phyloP scores from a whole-genome alignment of 169 alveolate genomes.

The Cryptosporidium canis region DNA sequence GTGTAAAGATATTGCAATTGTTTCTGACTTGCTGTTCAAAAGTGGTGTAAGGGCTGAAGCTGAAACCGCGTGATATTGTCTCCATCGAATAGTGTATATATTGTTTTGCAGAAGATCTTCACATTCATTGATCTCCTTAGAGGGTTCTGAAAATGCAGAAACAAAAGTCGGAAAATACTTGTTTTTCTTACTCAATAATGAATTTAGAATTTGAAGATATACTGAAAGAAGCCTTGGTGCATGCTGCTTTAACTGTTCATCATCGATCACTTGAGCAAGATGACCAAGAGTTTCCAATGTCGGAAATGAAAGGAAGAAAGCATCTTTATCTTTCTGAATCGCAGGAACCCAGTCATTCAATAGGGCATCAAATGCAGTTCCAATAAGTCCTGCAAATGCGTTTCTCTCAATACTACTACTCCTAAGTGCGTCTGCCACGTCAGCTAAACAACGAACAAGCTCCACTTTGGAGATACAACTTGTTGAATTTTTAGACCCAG shows the following conservation, averaged over 20 bases:
- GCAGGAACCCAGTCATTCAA: slow-evolving; percentile 70
- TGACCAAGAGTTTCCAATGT: slow-evolving; percentile 69
- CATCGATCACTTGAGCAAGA: slow-evolving; percentile 68
- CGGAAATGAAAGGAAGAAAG: slow-evolving; percentile 55
- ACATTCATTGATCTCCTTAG: neutral
- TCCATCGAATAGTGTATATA: slow-evolving; percentile 61
- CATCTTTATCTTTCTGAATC: slow-evolving; percentile 65
- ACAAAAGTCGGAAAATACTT: slow-evolving; percentile 52
- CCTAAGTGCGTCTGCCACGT: slow-evolving; percentile 70
- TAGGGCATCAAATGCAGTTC: slow-evolving; percentile 69
- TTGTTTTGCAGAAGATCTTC: slow-evolving; percentile 49
- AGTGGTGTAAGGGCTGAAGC: slow-evolving; percentile 33
- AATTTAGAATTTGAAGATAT: slow-evolving; percentile 58
- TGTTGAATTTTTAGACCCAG: neutral
- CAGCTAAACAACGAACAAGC: slow-evolving; percentile 67
- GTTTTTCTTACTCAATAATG: slow-evolving; percentile 56
- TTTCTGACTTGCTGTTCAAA: slow-evolving; percentile 49
- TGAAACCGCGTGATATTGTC: slow-evolving; percentile 56
- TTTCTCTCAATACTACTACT: slow-evolving; percentile 13
- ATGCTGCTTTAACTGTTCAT: slow-evolving; percentile 63
- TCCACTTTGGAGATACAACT: slow-evolving; percentile 52
- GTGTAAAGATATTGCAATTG: slow-evolving; percentile 47
- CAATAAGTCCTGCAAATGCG: slow-evolving; percentile 63
- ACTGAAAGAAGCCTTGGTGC: slow-evolving; percentile 66
- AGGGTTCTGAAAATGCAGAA: slow-evolving; percentile 19